Conservation (phyloP, 148 eudicot genomes). For the Chenopodium berlandieri region DNA sequence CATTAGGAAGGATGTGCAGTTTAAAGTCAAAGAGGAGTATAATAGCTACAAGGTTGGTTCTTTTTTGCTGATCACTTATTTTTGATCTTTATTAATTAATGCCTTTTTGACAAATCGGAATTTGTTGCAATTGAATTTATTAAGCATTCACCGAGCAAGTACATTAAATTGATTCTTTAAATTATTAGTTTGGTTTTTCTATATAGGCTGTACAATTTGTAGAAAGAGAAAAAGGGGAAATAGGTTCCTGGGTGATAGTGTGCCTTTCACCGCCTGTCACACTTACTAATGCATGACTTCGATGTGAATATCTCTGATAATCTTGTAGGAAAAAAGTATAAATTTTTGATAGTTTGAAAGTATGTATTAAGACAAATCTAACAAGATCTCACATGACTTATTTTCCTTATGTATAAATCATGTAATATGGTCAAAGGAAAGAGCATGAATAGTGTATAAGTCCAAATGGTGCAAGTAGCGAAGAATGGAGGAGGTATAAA, state of each 20-base stretch:
- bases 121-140: not conserved
- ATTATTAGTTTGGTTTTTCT: no score
- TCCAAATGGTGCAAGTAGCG: no score
- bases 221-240: not conserved
- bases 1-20: conserved; percentile 77
- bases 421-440: no score
- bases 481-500: no score
- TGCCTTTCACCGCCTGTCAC: not conserved
- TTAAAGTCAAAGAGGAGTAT: conserved; percentile 97
- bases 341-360: no score
- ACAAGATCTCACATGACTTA: no score
- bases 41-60: conserved; percentile 73
- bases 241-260: not conserved
- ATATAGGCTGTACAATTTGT: not conserved
- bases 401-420: no score
- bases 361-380: no score
- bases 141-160: not conserved
- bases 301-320: no score
- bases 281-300: no score
- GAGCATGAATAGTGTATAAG: no score
- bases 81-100: not conserved
- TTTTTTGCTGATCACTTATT: not conserved
- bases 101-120: not conserved
- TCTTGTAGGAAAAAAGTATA: no score
- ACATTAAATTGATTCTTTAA: not conserved